phyloP scores from a whole-genome alignment of 495 filamentous ascomycete genomes.

The Aspergillus ostianus region DNA sequence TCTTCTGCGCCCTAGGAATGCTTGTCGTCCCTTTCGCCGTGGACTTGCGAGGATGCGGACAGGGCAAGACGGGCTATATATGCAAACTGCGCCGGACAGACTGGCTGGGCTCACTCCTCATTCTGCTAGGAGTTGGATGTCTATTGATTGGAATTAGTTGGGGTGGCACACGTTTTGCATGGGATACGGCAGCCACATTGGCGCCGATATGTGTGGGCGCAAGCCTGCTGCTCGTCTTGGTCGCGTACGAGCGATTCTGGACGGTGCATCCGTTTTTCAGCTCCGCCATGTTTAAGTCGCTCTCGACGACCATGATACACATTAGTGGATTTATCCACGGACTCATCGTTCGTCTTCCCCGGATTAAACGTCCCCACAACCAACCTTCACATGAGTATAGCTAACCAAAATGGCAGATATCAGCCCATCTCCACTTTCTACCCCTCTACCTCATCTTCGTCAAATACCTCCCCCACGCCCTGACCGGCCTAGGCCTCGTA shows the following conservation, averaged over 20 bases:
- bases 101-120: slow-evolving; percentile 37
- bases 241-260: slow-evolving; percentile 48
- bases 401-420: slow-evolving; percentile 30
- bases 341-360: slow-evolving; percentile 41
- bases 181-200: slow-evolving; percentile 44
- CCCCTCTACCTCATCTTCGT: slow-evolving; percentile 65
- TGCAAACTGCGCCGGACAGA: slow-evolving; percentile 34
- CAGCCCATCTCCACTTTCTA: slow-evolving; percentile 56
- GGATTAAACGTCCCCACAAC: slow-evolving; percentile 7
- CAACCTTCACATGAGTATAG: not conserved
- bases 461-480: slow-evolving; percentile 50
- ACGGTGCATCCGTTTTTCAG: slow-evolving; percentile 54
- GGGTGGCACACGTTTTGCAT: slow-evolving; percentile 32
- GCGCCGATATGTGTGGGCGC: slow-evolving; percentile 54
- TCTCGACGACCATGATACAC: slow-evolving; percentile 37
- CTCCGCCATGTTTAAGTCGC: slow-evolving; percentile 46
- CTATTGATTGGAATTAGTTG: slow-evolving; percentile 39
- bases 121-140: slow-evolving; percentile 24
- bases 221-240: slow-evolving; percentile 38
- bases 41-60: slow-evolving; percentile 24
- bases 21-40: slow-evolving; percentile 37
- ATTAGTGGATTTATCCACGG: slow-evolving; percentile 52
- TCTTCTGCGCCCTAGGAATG: slow-evolving; percentile 37
- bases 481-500: slow-evolving; percentile 60
- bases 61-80: slow-evolving; percentile 20